These are phyloP conservation scores for Elongisporangium undulatum DNA, from an alignment of 352 stramenopile genomes.

Conservation along the genomic window DNA sequence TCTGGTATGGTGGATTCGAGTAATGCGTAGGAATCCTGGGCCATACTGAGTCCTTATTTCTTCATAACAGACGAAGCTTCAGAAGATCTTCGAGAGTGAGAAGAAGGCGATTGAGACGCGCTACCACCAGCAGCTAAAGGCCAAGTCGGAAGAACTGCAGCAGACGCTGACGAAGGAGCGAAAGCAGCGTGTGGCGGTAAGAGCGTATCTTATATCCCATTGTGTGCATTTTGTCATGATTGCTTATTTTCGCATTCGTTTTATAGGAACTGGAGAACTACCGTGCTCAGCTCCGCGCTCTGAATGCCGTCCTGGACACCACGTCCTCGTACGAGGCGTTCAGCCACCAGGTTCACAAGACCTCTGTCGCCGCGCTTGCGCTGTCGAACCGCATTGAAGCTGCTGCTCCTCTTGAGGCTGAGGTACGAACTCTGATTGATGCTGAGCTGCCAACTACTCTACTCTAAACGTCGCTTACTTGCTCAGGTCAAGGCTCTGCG, in stretches of 20 bases:
- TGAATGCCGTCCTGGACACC: conserved; percentile 65
- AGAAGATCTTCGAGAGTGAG: conserved; percentile 53
- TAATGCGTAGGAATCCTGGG: neutral
- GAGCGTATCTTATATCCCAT: neutral
- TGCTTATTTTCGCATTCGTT: neutral
- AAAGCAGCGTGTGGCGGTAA: conserved; percentile 43
- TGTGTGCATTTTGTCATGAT: neutral
- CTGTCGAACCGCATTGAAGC: conserved; percentile 81
- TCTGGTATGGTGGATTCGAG: conserved; percentile 12
- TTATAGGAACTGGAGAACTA: conserved; percentile 56
- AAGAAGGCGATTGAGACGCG: conserved; percentile 62
- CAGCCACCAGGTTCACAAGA: conserved; percentile 83
- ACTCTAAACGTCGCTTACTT: neutral
- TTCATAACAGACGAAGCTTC: conserved; percentile 31
- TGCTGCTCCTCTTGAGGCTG: conserved; percentile 53
- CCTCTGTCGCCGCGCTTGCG: conserved; percentile 69
- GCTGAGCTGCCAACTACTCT: neutral
- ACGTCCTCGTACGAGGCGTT: conserved; percentile 82
- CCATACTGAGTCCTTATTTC: neutral
- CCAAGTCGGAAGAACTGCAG: conserved; percentile 54
- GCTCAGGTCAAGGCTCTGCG: conserved; percentile 57
- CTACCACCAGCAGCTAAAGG: conserved; percentile 34
- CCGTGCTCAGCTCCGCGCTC: conserved; percentile 52
- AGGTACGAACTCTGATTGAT: conserved; percentile 19
- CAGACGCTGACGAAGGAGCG: conserved; percentile 56